phyloP scores from a whole-genome alignment of 2,329 filamentous ascomycete species.

The Penicillium sp. region DNA sequence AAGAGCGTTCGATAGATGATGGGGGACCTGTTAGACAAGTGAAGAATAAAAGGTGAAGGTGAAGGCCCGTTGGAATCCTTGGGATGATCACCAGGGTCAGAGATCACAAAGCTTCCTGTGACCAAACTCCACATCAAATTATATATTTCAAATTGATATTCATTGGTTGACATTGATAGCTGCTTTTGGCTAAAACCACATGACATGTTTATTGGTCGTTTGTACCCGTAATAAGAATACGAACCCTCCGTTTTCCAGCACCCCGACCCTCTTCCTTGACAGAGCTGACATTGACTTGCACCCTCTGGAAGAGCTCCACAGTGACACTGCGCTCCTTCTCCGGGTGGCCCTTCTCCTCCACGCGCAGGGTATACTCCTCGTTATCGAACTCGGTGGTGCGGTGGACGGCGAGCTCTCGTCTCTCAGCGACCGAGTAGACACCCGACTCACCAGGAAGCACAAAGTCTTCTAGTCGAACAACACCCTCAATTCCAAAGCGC shows the following conservation, averaged over 20 bases:
- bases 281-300: conserved; percentile 83
- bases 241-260: conserved; percentile 81
- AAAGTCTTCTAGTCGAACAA: conserved; percentile 83
- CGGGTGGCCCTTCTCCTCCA: conserved; percentile 51
- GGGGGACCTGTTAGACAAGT: no score
- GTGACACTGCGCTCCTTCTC: conserved; percentile 41
- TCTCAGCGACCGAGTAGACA: conserved; percentile 30
- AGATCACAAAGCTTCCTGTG: no score
- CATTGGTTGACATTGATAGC: conserved; percentile 3
- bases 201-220: conserved; percentile 14
- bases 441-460: conserved; percentile 60
- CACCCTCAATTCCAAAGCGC: conserved; percentile 88
- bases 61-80: no score
- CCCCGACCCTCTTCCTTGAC: conserved; percentile 76
- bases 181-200: conserved; percentile 14
- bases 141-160: background rate
- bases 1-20: no score
- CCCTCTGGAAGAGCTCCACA: conserved; percentile 88
- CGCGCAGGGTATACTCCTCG: conserved; percentile 74
- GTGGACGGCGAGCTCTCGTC: conserved; percentile 34
- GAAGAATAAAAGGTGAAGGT: no score
- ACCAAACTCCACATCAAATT: no score
- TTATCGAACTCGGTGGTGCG: conserved; percentile 80
- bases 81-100: no score
- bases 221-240: conserved; percentile 41